These are phyloP conservation scores for Tuber umbilicatum DNA, from an alignment of 495 filamentous ascomycete genomes.

Conservation along the genomic window DNA sequence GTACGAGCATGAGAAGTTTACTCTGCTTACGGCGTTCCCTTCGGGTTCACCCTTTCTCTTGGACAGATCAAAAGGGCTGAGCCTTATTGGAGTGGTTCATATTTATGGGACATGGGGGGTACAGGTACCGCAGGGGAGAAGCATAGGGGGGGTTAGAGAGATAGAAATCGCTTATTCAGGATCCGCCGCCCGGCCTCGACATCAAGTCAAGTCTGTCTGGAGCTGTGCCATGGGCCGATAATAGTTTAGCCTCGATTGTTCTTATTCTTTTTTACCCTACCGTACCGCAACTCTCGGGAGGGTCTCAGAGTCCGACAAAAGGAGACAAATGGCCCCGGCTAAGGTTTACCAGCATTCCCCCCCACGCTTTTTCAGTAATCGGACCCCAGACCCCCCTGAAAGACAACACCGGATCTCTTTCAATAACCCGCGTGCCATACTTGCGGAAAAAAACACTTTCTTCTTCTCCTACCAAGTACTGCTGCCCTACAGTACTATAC, in stretches of 20 bases:
- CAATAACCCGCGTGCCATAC: background rate
- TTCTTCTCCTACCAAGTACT: background rate
- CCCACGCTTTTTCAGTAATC: background rate
- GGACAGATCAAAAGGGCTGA: background rate
- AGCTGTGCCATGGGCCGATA: background rate
- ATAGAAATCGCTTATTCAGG: background rate
- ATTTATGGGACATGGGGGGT: background rate
- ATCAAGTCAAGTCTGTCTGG: background rate
- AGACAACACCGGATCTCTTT: background rate
- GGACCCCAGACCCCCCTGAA: background rate
- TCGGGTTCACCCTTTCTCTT: background rate
- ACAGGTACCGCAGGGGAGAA: background rate
- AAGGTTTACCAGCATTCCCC: background rate
- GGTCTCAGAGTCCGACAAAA: background rate
- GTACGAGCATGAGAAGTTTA: background rate
- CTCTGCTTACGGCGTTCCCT: slow-evolving; percentile 2
- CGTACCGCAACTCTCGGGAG: background rate
- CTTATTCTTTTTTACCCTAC: background rate
- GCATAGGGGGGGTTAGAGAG: background rate
- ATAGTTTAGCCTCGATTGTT: background rate
- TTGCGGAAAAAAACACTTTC: background rate
- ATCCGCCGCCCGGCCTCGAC: background rate
- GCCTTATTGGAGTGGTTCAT: background rate
- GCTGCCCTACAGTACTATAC: too few relatives aligned
- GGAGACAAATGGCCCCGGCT: background rate